phyloP scores from a whole-genome alignment of 2,329 filamentous ascomycete genomes.

The Karstenula rhodostoma region DNA sequence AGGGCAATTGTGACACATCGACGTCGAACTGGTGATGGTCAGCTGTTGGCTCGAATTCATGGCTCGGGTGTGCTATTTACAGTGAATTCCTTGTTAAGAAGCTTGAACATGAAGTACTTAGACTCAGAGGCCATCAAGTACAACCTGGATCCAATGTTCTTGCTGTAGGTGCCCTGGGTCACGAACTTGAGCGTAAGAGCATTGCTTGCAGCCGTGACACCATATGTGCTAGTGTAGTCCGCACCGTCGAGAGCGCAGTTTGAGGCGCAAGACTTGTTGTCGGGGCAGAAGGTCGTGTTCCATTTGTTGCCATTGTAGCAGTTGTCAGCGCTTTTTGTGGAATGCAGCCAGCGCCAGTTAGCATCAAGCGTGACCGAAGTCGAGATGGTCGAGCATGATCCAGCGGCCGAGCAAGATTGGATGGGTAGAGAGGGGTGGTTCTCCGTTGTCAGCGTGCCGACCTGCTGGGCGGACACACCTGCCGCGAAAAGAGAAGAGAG shows the following conservation, averaged over 20 bases:
- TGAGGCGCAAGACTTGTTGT: slow-evolving; percentile 33
- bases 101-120: slow-evolving; percentile 38
- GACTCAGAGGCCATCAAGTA: slow-evolving; percentile 39
- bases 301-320: slow-evolving; percentile 54
- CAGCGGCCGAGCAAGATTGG: slow-evolving; percentile 39
- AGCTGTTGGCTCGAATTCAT: not conserved
- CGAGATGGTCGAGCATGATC: slow-evolving; percentile 36
- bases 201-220: slow-evolving; percentile 59
- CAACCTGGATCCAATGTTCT: slow-evolving; percentile 40
- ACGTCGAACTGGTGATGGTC: slow-evolving; percentile 29
- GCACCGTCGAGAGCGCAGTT: slow-evolving; percentile 46
- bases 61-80: not conserved
- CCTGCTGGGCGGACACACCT: slow-evolving; percentile 57
- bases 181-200: slow-evolving; percentile 63
- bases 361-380: slow-evolving; percentile 47
- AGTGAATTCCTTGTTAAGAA: slow-evolving; percentile 39
- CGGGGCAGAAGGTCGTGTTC: slow-evolving; percentile 44
- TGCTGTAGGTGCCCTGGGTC: slow-evolving; percentile 52
- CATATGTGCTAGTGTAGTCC: slow-evolving; percentile 41
- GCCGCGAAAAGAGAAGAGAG: slow-evolving; percentile 35
- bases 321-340: slow-evolving; percentile 48
- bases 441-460: slow-evolving; percentile 45
- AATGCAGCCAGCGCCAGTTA: slow-evolving; percentile 58
- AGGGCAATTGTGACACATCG: slow-evolving; percentile 65
- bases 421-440: slow-evolving; percentile 45